Conservation (phyloP, 768 basidiomycete species). For the Macrolepiota fuliginosa region DNA sequence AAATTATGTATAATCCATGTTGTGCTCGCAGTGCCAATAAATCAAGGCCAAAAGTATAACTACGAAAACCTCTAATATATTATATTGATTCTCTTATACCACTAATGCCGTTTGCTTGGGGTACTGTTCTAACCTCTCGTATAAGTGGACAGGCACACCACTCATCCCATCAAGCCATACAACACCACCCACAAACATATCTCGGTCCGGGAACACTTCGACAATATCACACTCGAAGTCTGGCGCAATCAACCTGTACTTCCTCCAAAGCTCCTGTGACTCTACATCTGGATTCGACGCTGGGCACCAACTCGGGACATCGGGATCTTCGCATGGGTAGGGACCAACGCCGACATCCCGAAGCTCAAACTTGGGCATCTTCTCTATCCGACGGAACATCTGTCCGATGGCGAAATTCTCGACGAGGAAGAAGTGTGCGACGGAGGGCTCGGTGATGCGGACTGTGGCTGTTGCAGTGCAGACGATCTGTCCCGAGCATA, state of each 20-base stretch:
- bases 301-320: neutral
- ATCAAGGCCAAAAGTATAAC: too few relatives aligned
- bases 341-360: neutral
- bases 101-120: neutral
- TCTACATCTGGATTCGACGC: neutral
- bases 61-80: too few relatives aligned
- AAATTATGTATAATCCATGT: too few relatives aligned
- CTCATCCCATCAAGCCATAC: conserved; percentile 43
- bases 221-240: conserved; percentile 66
- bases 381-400: conserved; percentile 52
- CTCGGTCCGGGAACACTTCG: conserved; percentile 64
- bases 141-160: neutral
- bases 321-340: neutral
- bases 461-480: conserved; percentile 69
- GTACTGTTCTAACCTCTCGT: neutral
- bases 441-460: conserved; percentile 51
- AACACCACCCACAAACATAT: conserved; percentile 59
- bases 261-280: conserved; percentile 42
- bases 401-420: conserved; percentile 70
- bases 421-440: conserved; percentile 61
- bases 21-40: too few relatives aligned
- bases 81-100: neutral
- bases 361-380: neutral
- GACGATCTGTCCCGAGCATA: conserved; percentile 51
- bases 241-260: conserved; percentile 53